These are phyloP conservation scores for Ceratobasidium sp. DNA, from an alignment of 1,284 basidiomycete genomes.

Conservation along the genomic window DNA sequence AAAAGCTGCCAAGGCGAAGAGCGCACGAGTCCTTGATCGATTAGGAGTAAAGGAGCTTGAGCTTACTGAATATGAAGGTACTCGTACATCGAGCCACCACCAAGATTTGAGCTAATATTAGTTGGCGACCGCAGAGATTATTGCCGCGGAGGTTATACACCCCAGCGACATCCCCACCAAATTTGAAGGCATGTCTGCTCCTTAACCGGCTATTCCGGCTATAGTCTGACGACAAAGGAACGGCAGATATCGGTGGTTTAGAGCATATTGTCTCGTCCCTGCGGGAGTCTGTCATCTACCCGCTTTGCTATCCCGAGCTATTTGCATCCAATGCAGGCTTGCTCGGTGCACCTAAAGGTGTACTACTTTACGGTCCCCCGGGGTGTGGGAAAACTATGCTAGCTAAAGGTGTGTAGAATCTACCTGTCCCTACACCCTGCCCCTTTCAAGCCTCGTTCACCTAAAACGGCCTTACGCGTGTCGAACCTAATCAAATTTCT, in stretches of 20 bases:
- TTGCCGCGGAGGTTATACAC: conserved; percentile 87
- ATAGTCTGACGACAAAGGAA: conserved; percentile 22
- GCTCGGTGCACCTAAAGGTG: conserved; percentile 82
- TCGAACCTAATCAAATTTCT: conserved; percentile 10
- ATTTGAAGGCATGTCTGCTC: conserved; percentile 71
- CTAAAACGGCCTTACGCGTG: too few species aligned
- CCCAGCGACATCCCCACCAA: conserved; percentile 84
- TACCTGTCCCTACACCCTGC: neutral
- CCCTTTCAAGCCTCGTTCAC: neutral
- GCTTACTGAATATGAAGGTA: conserved; percentile 86
- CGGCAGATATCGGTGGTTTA: conserved; percentile 91
- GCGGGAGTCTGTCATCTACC: conserved; percentile 96
- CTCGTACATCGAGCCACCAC: conserved; percentile 37
- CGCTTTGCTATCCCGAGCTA: conserved; percentile 91
- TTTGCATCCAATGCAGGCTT: conserved; percentile 71
- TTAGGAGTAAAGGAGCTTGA: conserved; percentile 79
- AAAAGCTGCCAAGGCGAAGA: conserved; percentile 68
- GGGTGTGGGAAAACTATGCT: conserved; percentile 97
- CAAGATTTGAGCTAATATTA: conserved; percentile 20
- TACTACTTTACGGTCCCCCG: conserved; percentile 90
- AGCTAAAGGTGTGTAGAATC: conserved; percentile 67
- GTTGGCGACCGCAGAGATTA: conserved; percentile 67
- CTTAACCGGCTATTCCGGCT: neutral
- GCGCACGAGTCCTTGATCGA: conserved; percentile 76
- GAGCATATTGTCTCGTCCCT: conserved; percentile 93